phyloP scores from a whole-genome alignment of 1,139 yeast species.

The Kurtzmaniella quercitrusa region DNA sequence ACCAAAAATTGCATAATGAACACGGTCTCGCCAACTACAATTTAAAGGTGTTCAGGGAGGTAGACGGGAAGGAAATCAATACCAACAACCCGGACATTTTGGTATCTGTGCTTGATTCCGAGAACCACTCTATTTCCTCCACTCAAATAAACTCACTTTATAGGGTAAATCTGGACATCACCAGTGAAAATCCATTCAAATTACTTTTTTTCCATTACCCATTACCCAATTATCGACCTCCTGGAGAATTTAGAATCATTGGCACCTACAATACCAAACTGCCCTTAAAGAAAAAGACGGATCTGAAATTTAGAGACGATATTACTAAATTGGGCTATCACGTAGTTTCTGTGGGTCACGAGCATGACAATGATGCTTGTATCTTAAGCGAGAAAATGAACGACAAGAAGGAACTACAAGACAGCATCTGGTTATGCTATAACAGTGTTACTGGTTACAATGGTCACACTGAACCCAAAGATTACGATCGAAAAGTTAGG shows the following conservation, averaged over 20 bases:
- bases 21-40: constrained; percentile 40
- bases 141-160: constrained; percentile 30
- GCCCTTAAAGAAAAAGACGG: constrained; percentile 30
- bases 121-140: constrained; percentile 22
- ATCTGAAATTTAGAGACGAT: constrained; percentile 31
- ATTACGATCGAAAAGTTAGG: constrained; percentile 30
- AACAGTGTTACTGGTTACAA: constrained; percentile 37
- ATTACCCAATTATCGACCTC: constrained; percentile 48
- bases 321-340: constrained; percentile 34
- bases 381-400: constrained; percentile 19
- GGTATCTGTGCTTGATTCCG: constrained; percentile 33
- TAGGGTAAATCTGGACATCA: constrained; percentile 14
- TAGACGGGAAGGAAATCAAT: constrained; percentile 2
- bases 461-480: constrained; percentile 23
- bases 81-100: constrained; percentile 17
- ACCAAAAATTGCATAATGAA: constrained; percentile 7
- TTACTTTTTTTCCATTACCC: constrained; percentile 49
- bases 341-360: constrained; percentile 51
- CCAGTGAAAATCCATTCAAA: constrained; percentile 18
- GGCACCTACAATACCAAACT: constrained; percentile 48
- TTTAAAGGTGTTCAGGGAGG: constrained; percentile 15
- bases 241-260: constrained; percentile 42
- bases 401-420: constrained; percentile 11
- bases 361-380: constrained; percentile 55
- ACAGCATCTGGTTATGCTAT: constrained; percentile 37